Percentiles rank a stretch among this genome's conserved stretches.
phyloP scores from a whole-genome alignment of 2,329 filamentous ascomycete genomes.

The Nigrospora sphaerica region DNA sequence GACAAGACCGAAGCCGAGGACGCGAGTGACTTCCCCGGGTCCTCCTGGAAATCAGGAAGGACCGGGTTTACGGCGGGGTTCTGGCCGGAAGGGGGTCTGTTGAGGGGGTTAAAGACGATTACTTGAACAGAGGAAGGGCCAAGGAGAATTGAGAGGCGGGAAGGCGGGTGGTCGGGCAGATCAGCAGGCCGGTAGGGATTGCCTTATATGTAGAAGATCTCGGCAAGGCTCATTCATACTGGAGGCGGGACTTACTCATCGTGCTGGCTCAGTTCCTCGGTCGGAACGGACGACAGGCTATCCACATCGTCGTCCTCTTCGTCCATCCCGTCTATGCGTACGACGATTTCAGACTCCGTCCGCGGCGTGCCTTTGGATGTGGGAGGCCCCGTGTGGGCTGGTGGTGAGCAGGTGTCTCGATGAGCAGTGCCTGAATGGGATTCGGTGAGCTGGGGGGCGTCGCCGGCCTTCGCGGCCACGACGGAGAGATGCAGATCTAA shows the following conservation, averaged over 20 bases:
- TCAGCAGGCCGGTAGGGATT: no score
- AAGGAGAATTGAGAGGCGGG: no score
- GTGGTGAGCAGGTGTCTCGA: no score
- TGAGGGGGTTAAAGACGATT: constrained; percentile 10
- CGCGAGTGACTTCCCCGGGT: constrained; percentile 32
- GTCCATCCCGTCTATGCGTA: constrained; percentile 21
- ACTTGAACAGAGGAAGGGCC: not conserved
- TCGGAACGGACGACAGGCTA: constrained; percentile 10
- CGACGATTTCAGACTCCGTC: constrained; percentile 22
- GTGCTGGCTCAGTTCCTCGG: constrained; percentile 5
- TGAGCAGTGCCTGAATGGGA: constrained; percentile 11
- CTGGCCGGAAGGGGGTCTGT: constrained; percentile 19
- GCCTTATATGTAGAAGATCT: no score
- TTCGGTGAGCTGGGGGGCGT: constrained; percentile 9
- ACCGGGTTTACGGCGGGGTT: constrained; percentile 24
- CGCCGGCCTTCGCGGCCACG: constrained; percentile 11
- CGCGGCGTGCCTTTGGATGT: constrained; percentile 15
- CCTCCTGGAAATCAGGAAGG: constrained; percentile 12
- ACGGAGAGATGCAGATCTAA: constrained; percentile 20
- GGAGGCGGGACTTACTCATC: constrained; percentile 17
- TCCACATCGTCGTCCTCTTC: constrained; percentile 14
- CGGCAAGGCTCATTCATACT: not conserved
- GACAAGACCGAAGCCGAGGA: constrained; percentile 48
- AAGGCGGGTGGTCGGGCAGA: no score
- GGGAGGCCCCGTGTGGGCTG: constrained; percentile 9